These are phyloP conservation scores for Heterobasidion irregulare DNA, from an alignment of 1,284 basidiomycete genomes.

Conservation along the genomic window DNA sequence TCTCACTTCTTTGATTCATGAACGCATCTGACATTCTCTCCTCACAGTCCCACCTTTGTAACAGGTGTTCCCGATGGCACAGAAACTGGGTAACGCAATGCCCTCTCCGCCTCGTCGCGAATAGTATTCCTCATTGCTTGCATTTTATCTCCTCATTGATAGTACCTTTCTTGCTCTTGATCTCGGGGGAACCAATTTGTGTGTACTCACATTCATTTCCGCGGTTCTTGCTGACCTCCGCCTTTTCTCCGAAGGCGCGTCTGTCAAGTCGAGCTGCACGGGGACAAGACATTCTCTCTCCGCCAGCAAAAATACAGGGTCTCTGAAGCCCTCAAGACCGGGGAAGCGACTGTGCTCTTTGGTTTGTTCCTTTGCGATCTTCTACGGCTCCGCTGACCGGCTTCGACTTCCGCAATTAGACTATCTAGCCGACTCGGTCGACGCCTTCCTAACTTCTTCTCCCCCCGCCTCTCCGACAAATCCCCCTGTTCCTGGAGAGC, in stretches of 20 bases:
- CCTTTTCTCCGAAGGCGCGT: conserved; percentile 58
- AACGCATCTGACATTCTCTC: conserved; percentile 6
- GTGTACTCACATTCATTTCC: conserved; percentile 22
- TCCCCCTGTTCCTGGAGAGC: conserved; percentile 10
- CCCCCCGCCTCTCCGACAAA: conserved; percentile 27
- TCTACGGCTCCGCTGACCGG: neutral
- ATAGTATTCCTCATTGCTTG: neutral
- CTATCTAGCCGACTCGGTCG: conserved; percentile 95
- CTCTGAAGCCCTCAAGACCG: conserved; percentile 83
- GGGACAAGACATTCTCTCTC: conserved; percentile 82
- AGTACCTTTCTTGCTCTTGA: conserved; percentile 93
- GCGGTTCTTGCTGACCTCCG: conserved; percentile 4
- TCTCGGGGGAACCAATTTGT: conserved; percentile 94
- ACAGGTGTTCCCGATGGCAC: conserved; percentile 85
- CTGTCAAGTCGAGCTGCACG: conserved; percentile 86
- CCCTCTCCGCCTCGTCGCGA: conserved; percentile 1
- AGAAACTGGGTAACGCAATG: conserved; percentile 72
- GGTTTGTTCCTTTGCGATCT: conserved; percentile 38
- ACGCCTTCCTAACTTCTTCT: conserved; percentile 80
- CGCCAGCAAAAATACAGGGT: conserved; percentile 94
- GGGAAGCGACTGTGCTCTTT: conserved; percentile 77
- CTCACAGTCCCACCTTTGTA: conserved; percentile 75
- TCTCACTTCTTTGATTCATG: neutral
- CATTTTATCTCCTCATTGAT: conserved; percentile 7
- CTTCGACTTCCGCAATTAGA: conserved; percentile 36